Base-by-base conservation (phyloP, 768 basidiomycete species). In the Daedaleopsis sinensis region DNA sequence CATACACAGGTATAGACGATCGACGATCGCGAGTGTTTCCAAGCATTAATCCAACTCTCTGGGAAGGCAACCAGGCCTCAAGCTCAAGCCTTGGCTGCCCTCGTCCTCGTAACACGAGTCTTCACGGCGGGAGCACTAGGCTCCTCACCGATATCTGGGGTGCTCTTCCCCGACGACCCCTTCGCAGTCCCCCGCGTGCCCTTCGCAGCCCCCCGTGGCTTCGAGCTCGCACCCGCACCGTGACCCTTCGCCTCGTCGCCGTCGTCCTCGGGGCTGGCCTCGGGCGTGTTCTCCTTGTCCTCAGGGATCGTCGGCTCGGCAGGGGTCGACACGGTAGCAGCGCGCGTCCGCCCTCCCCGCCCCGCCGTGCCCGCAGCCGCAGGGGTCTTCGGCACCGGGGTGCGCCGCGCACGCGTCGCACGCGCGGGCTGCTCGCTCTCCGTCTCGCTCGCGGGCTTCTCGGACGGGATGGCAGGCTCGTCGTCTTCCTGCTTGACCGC, bases 251-350 rank as follows among this genome's bases (percentile, higher is more conserved):
- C 56, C 46, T 56, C 59, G n/a, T 48, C 55, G 11, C 50, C 60
- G 23, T 44, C 56, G 35, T 39, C 57, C 16, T 64, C 49, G 1
- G 38, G 49, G 16, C 64, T 57, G 56, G 66, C 54, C 55, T 74
- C 73, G 7, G 74, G 74, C 15, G 74, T 76, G 65, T 76, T 76
- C 68, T 74, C 74, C 65, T 76, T 76, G 52, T 71, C 69, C 37
- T 63, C 65, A 35, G 60, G 60, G 27, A 57, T 55, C 3, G 50
- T 57, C 19, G 50, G 47, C 32, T 65, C 47, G 18, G 43, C 64
- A 7, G 32, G 16, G 24, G 47, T 54, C 19, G 48, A 56, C 27
- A 62, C 62, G 12, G 54, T 39, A 21, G 64, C 63, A 12, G 65
- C 53, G 9, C 67, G 49, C 4, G 58, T 38, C 37, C 58, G 51